A percentile compares a stretch with the other conserved stretches of the same genome.
These are phyloP conservation scores for Agaricus bisporus DNA, from an alignment of 768 basidiomycete genomes.

Conservation along the genomic window DNA sequence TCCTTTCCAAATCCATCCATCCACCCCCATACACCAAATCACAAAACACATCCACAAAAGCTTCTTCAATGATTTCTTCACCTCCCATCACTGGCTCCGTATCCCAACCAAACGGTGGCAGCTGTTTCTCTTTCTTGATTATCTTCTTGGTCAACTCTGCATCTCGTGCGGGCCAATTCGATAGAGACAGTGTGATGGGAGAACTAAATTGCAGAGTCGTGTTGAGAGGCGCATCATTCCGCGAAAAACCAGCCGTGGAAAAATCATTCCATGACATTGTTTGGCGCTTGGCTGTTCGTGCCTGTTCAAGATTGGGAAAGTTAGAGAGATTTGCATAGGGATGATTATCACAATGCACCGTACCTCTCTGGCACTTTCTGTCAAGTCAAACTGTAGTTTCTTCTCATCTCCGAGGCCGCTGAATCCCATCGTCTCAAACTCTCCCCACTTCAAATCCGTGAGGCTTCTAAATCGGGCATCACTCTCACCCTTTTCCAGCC, in stretches of 20 bases:
- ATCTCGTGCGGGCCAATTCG: slow-evolving; percentile 68
- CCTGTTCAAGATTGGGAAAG: slow-evolving; percentile 28
- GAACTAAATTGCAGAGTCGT: slow-evolving; percentile 78
- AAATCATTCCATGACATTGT: slow-evolving; percentile 93
- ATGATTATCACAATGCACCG: slow-evolving; percentile 13
- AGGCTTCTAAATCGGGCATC: slow-evolving; percentile 75
- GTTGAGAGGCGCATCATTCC: slow-evolving; percentile 68
- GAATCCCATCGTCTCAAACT: slow-evolving; percentile 85
- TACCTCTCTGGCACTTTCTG: slow-evolving; percentile 74
- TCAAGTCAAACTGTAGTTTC: slow-evolving; percentile 89
- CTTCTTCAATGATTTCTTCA: slow-evolving; percentile 84
- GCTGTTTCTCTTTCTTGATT: slow-evolving; percentile 74
- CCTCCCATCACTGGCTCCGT: slow-evolving; percentile 74
- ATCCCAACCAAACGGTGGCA: slow-evolving; percentile 91
- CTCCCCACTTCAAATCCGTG: slow-evolving; percentile 87
- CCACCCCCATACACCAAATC: slow-evolving; percentile 78
- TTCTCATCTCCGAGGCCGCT: slow-evolving; percentile 50
- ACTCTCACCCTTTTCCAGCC: slow-evolving; percentile 32
- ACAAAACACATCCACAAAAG: slow-evolving; percentile 84
- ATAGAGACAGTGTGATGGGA: slow-evolving; percentile 42
- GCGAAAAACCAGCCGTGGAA: slow-evolving; percentile 74
- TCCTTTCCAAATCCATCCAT: slow-evolving; percentile 74
- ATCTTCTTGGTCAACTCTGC: slow-evolving; percentile 72
- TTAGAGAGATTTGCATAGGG: slow-evolving; percentile 1
- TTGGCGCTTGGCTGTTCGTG: slow-evolving; percentile 64